These are phyloP conservation scores for Cubamyces sp. DNA, from an alignment of 768 basidiomycete species.

Conservation along the genomic window DNA sequence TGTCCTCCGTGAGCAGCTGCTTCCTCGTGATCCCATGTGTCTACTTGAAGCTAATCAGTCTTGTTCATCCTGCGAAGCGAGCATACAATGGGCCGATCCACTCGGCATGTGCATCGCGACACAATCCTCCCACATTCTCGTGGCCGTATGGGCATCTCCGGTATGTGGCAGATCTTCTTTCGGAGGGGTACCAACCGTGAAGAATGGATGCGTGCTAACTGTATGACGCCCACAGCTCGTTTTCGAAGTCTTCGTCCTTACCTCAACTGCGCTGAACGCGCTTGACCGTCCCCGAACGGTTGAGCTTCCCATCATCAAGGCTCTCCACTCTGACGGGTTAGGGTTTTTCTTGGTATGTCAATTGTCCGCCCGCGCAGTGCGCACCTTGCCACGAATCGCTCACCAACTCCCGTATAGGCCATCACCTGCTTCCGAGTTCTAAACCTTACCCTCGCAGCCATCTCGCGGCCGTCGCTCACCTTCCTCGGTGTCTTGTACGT, in stretches of 20 bases:
- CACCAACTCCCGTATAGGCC: constrained; percentile 19
- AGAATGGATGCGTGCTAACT: too few species aligned
- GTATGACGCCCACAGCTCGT: constrained; percentile 32
- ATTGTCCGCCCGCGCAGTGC: not conserved
- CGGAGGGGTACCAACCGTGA: too few species aligned
- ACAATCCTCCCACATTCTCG: constrained; percentile 24
- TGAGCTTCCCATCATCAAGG: constrained; percentile 32
- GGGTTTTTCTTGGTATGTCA: constrained; percentile 41
- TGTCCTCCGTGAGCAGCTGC: constrained; percentile 31
- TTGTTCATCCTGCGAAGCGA: constrained; percentile 26
- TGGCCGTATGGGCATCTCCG: constrained; percentile 39
- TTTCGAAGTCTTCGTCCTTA: constrained; percentile 40
- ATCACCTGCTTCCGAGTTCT: constrained; percentile 33
- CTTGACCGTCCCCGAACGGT: constrained; percentile 38
- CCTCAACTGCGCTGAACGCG: constrained; percentile 39
- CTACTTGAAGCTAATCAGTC: not conserved
- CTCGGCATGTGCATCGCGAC: constrained; percentile 37
- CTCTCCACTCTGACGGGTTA: constrained; percentile 42
- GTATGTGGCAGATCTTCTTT: constrained; percentile 29
- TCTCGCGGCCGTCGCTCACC: constrained; percentile 30
- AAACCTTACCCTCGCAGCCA: constrained; percentile 34
- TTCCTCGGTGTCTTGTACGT: constrained; percentile 37
- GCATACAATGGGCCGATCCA: constrained; percentile 27
- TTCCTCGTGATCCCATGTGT: not conserved
- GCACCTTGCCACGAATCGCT: not conserved